Base-by-base conservation (phyloP, 1,139 yeast genomes). In the Spathaspora sp. region DNA sequence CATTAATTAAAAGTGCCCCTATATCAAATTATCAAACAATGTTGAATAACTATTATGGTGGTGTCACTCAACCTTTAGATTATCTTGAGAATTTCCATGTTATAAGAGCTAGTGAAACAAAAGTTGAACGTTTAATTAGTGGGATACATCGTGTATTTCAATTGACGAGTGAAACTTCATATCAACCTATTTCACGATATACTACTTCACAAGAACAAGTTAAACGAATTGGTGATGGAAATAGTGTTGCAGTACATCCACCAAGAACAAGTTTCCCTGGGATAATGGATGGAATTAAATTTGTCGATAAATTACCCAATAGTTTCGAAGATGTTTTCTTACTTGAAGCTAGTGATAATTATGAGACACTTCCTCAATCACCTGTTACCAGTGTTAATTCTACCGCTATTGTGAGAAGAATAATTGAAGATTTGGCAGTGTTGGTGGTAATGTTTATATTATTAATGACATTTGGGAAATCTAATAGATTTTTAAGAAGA, bases 1-100 rank as follows among this genome's bases (percentile, higher is more conserved):
- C 95, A 0, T 64, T 90, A 44, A 90, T 91, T 17, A 82, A 82
- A 50, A 80, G 89, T 23, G 95, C 97, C 0, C 93, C 96, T 0
- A 59, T 78, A 2, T 81, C 90, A 0, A 74, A 76, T 48, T 84
- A 81, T 56, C 81, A 81, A 39, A 57, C 78, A 45, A 49, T 65
- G 11, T 58, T 74, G 41, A 56, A 55, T 43, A 52, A 55, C 23
- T 47, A 48, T 40, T 44, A 47, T 38, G 38, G 42, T 33, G 56
- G 53, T 29, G 41, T 46, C 23, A 42, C 43, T 16, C 46, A 47
- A 3, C 44, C 46, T 18, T 31, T 52, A 24, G 53, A 49, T 7
- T 51, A 50, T 41, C 47, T 58, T 23, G 48, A 49, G 18, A 54
- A 58, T 43, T 58, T 67, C 43, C 56, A 62, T 38, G 44, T 68